Percentiles rank a stretch among this genome's conserved stretches.
phyloP scores from a whole-genome alignment of 441 rosid species.

The Euphorbia schlechtendalii region DNA sequence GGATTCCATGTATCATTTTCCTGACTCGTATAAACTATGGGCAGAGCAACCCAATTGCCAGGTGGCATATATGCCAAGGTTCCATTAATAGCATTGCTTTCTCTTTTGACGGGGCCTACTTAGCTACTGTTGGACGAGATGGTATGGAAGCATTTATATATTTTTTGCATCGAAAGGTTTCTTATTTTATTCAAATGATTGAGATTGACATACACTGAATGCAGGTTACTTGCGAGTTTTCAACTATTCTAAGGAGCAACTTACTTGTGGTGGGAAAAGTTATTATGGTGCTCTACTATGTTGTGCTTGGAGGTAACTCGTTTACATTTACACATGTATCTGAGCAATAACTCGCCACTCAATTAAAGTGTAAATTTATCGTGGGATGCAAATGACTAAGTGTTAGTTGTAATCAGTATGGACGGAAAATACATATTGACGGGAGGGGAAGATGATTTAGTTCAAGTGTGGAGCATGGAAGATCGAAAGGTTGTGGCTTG shows the following conservation, averaged over 20 bases:
- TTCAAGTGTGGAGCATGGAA: constrained; percentile 99
- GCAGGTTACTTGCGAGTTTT: constrained; percentile 83
- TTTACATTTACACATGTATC: background rate
- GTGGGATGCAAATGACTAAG: background rate
- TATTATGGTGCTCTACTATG: constrained; percentile 90
- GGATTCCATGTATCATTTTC: constrained; percentile 5
- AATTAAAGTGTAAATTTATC: background rate
- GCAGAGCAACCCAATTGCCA: constrained; percentile 93
- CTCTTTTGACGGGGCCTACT: constrained; percentile 71
- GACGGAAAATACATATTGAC: constrained; percentile 95
- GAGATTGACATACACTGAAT: constrained; percentile 20
- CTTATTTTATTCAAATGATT: constrained; percentile 12
- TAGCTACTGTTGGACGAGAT: constrained; percentile 97
- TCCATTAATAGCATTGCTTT: constrained; percentile 80
- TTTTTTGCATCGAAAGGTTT: background rate
- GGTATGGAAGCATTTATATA: constrained; percentile 37
- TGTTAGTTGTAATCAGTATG: constrained; percentile 43
- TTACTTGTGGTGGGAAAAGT: constrained; percentile 89
- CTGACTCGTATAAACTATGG: constrained; percentile 21
- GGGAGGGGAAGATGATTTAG: constrained; percentile 98
- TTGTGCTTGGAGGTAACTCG: constrained; percentile 96
- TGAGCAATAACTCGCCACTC: background rate
- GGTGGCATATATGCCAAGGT: constrained; percentile 98
- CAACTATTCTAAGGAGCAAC: constrained; percentile 80
- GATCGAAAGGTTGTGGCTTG: constrained; percentile 97